Evolutionary conservation across 192 early-diverging fungal genomes (phyloP).

Genomic region (Backusella mclennaniae): DNA sequence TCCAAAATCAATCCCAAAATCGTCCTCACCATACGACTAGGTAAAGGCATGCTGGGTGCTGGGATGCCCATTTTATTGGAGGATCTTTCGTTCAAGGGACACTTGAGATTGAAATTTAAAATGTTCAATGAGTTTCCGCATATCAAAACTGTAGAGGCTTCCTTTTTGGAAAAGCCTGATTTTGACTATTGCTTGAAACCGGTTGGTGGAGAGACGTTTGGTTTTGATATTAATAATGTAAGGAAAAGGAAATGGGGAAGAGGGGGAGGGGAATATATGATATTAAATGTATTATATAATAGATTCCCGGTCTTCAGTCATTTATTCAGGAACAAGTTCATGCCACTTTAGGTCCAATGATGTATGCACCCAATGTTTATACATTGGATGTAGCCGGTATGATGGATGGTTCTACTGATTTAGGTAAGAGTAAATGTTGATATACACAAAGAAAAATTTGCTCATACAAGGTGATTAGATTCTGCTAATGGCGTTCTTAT

Average conservation of each 20-base stretch:
- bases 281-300: background rate
- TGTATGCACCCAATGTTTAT: constrained; percentile 81
- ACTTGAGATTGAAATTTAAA: constrained; percentile 78
- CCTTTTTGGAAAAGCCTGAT: constrained; percentile 78
- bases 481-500: constrained; percentile 84
- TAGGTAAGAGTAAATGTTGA: constrained; percentile 32
- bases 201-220: constrained; percentile 78
- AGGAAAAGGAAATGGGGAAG: background rate
- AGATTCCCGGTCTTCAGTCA: constrained; percentile 78
- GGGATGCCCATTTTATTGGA: constrained; percentile 83
- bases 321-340: constrained; percentile 76
- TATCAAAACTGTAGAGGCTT: constrained; percentile 77
- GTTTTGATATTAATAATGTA: constrained; percentile 84
- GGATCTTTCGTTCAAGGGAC: constrained; percentile 78
- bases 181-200: constrained; percentile 91
- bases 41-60: constrained; percentile 82
- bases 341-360: constrained; percentile 72
- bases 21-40: constrained; percentile 79
- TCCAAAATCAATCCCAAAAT: constrained; percentile 85
- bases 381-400: constrained; percentile 75
- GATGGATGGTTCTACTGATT: constrained; percentile 59
- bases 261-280: no score
- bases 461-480: constrained; percentile 35
- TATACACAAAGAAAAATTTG: background rate
- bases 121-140: constrained; percentile 85